Evolutionary conservation across 257 asterid species (phyloP).

Genomic region (Ajuga chamaepitys): DNA sequence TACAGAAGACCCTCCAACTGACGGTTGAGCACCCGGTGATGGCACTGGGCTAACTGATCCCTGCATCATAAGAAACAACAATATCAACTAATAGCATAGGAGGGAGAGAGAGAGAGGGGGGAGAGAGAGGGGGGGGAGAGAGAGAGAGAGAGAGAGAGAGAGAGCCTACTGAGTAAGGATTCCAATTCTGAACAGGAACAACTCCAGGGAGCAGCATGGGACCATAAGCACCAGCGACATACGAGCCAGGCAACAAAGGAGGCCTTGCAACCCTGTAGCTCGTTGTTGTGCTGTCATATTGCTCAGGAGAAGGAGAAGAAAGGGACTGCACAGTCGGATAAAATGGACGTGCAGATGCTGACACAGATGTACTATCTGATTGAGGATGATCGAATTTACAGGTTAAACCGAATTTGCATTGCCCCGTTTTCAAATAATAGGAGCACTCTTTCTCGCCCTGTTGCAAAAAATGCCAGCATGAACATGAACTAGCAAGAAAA

Average conservation of each 20-base stretch:
- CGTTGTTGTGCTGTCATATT: constrained; percentile 31
- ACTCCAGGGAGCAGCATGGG: constrained; percentile 73
- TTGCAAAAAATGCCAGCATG: constrained; percentile 6
- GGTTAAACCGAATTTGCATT: constrained; percentile 78
- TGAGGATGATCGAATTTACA: constrained; percentile 95
- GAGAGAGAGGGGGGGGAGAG: background rate
- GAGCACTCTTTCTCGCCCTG: constrained; percentile 93
- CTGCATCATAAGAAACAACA: constrained; percentile 33
- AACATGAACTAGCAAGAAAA: background rate
- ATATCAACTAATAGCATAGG: constrained; percentile 9
- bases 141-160: background rate
- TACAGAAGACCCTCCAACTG: constrained; percentile 40
- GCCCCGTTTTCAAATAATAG: constrained; percentile 96
- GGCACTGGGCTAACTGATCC: constrained; percentile 57
- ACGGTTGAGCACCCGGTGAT: constrained; percentile 58
- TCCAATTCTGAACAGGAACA: constrained; percentile 73
- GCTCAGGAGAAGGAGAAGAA: constrained; percentile 55
- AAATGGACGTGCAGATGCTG: constrained; percentile 82
- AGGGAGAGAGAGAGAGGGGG: background rate
- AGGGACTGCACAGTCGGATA: constrained; percentile 79
- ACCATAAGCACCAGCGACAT: constrained; percentile 67
- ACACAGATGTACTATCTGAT: constrained; percentile 49
- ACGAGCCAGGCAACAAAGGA: constrained; percentile 60
- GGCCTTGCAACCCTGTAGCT: constrained; percentile 62
- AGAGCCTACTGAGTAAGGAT: constrained; percentile 52